Conservation (phyloP, 1,139 yeast genomes). For the Hemisphaericaspora lyxosophila region DNA sequence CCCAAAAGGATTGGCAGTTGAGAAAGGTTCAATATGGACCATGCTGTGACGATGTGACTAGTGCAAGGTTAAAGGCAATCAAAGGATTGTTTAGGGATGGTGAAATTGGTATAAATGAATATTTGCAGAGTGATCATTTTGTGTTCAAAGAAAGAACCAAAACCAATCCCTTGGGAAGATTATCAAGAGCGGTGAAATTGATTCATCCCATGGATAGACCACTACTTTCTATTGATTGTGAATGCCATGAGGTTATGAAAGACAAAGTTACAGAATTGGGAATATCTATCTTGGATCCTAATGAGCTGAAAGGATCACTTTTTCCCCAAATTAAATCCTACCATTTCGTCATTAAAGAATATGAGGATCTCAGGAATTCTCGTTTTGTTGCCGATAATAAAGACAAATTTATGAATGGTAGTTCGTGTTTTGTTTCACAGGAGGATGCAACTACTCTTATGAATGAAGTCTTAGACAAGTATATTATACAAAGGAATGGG, state of each 20-base stretch:
- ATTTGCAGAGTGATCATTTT: conserved; percentile 21
- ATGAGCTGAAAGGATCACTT: conserved; percentile 37
- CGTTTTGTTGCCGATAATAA: conserved; percentile 65
- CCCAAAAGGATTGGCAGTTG: background rate
- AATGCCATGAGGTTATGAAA: conserved; percentile 57
- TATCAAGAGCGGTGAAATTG: conserved; percentile 25
- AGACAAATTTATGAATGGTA: conserved; percentile 57
- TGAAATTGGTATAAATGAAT: conserved; percentile 10
- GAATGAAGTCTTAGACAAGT: conserved; percentile 41
- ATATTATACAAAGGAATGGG: conserved; percentile 27
- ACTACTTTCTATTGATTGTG: conserved; percentile 62
- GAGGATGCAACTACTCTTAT: conserved; percentile 39
- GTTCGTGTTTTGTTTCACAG: conserved; percentile 43
- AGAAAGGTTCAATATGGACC: background rate
- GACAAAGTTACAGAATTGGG: conserved; percentile 67
- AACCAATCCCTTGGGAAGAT: conserved; percentile 16
- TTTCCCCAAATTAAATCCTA: conserved; percentile 48
- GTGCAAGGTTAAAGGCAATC: background rate
- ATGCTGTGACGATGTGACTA: background rate
- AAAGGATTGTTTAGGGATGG: background rate
- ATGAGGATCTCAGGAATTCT: conserved; percentile 47
- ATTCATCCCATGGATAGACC: conserved; percentile 35
- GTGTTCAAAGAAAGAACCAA: conserved; percentile 17
- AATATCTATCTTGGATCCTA: conserved; percentile 63
- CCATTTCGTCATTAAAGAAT: conserved; percentile 62